phyloP scores from a whole-genome alignment of 495 filamentous ascomycete species.

The Aspergillus coremiiformis region DNA sequence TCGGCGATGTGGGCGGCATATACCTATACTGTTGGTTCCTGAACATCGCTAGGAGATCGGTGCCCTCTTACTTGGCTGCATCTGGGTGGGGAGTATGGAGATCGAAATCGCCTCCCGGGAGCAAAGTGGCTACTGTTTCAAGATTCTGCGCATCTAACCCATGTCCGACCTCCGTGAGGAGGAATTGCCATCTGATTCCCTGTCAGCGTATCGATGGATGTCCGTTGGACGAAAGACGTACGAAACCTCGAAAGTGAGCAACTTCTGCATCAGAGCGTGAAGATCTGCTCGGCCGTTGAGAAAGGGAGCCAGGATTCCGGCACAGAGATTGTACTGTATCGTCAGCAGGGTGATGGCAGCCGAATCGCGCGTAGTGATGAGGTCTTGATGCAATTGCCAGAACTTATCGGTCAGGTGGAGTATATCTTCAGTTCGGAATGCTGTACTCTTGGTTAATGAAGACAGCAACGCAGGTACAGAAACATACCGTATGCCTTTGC shows the following conservation, averaged over 20 bases:
- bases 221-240: background rate
- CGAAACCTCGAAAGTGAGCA: background rate
- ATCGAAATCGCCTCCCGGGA: conserved; percentile 24
- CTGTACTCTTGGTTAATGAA: too few species aligned
- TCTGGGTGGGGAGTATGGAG: conserved; percentile 21
- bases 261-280: background rate
- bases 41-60: background rate
- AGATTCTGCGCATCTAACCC: background rate
- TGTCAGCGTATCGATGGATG: background rate
- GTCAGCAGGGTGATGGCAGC: background rate
- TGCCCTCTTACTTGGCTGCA: conserved; percentile 21
- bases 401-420: background rate
- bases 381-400: background rate
- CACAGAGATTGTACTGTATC: background rate
- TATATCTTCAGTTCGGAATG: too few species aligned
- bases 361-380: background rate
- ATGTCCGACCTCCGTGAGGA: background rate
- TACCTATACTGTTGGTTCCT: conserved; percentile 7
- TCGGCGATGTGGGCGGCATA: conserved; percentile 26
- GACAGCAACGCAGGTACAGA: too few species aligned
- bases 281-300: background rate
- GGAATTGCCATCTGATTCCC: background rate
- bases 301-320: background rate
- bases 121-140: conserved; percentile 18
- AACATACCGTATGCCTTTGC: background rate